Conservation (phyloP, 768 basidiomycete species). For the Hydnum rufescens region DNA sequence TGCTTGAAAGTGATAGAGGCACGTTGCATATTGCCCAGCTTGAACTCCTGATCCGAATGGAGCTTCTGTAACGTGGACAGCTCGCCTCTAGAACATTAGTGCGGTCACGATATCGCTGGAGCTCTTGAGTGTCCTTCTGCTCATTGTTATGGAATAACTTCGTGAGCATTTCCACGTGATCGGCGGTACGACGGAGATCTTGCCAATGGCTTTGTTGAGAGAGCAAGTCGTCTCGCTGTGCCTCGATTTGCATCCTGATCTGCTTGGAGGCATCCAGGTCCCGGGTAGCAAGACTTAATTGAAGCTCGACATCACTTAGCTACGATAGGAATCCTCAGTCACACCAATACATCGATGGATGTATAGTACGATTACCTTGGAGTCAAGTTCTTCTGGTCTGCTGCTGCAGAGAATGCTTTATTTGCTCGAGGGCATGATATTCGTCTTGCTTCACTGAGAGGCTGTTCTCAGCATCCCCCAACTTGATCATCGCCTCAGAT, state of each 20-base stretch:
- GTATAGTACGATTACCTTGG: constrained; percentile 28
- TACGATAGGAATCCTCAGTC: constrained; percentile 17
- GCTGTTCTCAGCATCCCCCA: constrained; percentile 54
- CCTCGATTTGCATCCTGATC: constrained; percentile 32
- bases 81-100: constrained; percentile 39
- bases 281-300: constrained; percentile 32
- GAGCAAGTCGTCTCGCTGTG: constrained; percentile 36
- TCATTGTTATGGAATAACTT: constrained; percentile 40
- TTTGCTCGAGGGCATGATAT: constrained; percentile 41
- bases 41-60: constrained; percentile 49
- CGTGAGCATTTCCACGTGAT: constrained; percentile 52
- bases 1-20: constrained; percentile 36
- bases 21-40: constrained; percentile 39
- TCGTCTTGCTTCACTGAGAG: constrained; percentile 39
- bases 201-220: constrained; percentile 63
- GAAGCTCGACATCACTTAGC: constrained; percentile 41
- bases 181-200: constrained; percentile 44
- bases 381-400: constrained; percentile 36
- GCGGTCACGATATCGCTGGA: constrained; percentile 40
- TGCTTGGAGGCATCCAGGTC: constrained; percentile 42
- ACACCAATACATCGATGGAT: background rate
- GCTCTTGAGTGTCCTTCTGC: constrained; percentile 52
- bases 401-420: constrained; percentile 31
- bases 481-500: constrained; percentile 46
- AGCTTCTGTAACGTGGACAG: constrained; percentile 47